Percentiles rank a stretch among this genome's conserved stretches.
phyloP scores from a whole-genome alignment of 1,139 yeast genomes.

The Suhomyces bokatorum region DNA sequence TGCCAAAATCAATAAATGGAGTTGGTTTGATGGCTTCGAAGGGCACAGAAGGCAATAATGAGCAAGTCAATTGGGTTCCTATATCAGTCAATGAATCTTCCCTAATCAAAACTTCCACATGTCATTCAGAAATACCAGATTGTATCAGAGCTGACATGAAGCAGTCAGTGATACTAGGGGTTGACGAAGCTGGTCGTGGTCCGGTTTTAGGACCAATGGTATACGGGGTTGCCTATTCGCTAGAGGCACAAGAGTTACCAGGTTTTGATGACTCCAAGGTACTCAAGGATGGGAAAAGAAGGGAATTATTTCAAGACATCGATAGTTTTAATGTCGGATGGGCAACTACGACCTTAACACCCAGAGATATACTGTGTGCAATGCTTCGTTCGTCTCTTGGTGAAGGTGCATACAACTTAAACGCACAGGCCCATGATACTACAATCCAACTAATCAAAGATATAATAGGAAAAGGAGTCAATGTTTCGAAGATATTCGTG shows the following conservation, averaged over 20 bases:
- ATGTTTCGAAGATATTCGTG: conserved; percentile 70
- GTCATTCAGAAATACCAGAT: conserved; percentile 35
- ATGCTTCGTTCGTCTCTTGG: conserved; percentile 67
- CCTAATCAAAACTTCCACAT: conserved; percentile 30
- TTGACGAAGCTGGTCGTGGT: conserved; percentile 98
- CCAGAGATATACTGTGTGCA: conserved; percentile 83
- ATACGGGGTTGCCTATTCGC: conserved; percentile 81
- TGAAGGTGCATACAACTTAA: conserved; percentile 69
- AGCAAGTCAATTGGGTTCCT: conserved; percentile 28
- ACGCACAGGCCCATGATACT: conserved; percentile 95
- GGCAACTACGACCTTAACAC: conserved; percentile 83
- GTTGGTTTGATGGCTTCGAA: not conserved
- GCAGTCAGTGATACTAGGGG: conserved; percentile 63
- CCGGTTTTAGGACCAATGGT: conserved; percentile 98
- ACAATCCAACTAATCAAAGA: conserved; percentile 74
- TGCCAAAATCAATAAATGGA: too few species aligned
- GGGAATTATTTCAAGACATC: conserved; percentile 57
- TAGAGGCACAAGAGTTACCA: conserved; percentile 52
- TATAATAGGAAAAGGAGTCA: conserved; percentile 61
- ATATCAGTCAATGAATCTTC: conserved; percentile 26
- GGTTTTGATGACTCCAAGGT: conserved; percentile 95
- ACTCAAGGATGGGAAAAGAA: conserved; percentile 70
- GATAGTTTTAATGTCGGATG: conserved; percentile 75
- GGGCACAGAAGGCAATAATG: not conserved
- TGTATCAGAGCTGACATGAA: conserved; percentile 18